Evolutionary conservation across 345 rosid genomes (phyloP).

Genomic region (Citrus unshiu): DNA sequence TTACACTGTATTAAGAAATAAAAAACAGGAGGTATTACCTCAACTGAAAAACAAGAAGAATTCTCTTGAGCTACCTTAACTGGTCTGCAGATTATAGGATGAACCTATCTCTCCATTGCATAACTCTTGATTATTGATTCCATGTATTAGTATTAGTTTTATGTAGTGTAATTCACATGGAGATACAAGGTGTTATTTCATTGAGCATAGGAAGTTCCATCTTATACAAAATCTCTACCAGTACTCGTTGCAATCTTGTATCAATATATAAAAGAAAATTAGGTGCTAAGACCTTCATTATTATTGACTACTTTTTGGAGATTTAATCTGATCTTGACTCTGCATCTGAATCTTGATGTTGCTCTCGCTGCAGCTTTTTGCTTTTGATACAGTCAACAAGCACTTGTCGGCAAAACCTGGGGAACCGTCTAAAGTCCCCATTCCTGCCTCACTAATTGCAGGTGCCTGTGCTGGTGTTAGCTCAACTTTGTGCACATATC

Average conservation of each 20-base stretch:
- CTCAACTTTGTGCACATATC: constrained; percentile 87
- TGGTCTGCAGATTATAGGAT: background rate
- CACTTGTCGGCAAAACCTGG: constrained; percentile 60
- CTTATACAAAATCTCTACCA: background rate
- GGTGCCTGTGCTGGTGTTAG: constrained; percentile 99
- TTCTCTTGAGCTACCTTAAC: background rate
- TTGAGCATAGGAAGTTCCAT: background rate
- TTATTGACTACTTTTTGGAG: background rate
- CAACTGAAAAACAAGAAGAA: background rate
- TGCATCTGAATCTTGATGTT: background rate
- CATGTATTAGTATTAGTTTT: background rate
- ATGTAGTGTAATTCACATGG: background rate
- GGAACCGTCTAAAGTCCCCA: constrained; percentile 58
- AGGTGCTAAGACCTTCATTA: background rate
- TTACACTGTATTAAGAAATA: background rate
- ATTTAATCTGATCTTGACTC: background rate
- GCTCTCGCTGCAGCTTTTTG: constrained; percentile 65
- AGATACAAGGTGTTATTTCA: background rate
- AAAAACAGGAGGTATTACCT: background rate
- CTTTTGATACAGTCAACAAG: constrained; percentile 85
- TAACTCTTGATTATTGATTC: background rate
- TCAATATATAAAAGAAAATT: too few relatives aligned
- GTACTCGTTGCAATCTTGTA: background rate
- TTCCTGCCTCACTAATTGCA: constrained; percentile 85
- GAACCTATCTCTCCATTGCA: background rate